phyloP scores from a whole-genome alignment of 768 basidiomycete genomes.

The Paxillus rubicundulus region DNA sequence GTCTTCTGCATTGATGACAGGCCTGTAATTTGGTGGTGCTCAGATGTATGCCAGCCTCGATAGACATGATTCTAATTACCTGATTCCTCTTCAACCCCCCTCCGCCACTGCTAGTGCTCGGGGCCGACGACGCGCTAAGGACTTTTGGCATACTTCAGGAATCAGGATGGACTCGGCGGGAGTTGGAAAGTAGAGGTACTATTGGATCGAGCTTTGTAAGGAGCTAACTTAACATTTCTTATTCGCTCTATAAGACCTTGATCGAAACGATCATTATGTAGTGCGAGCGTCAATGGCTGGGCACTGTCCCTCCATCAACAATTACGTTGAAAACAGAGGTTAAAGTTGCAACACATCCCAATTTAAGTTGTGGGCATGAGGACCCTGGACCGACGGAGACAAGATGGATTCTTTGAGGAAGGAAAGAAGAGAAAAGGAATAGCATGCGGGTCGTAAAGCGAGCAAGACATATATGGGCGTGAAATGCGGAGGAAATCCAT shows the following conservation, averaged over 20 bases:
- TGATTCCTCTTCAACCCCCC: constrained; percentile 24
- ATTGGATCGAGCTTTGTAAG: background rate
- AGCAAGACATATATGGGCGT: constrained; percentile 69
- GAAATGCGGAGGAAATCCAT: constrained; percentile 43
- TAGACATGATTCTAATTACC: constrained; percentile 9
- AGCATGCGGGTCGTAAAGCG: constrained; percentile 63
- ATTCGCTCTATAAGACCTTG: too few relatives aligned
- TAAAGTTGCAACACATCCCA: background rate
- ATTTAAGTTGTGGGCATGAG: constrained; percentile 1
- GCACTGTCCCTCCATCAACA: too few relatives aligned
- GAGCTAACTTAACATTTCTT: too few relatives aligned
- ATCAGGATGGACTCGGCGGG: background rate
- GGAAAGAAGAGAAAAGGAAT: constrained; percentile 28
- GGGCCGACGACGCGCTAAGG: constrained; percentile 8
- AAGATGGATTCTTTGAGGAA: constrained; percentile 38
- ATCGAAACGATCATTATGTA: too few relatives aligned
- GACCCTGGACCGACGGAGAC: constrained; percentile 34
- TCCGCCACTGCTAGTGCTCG: constrained; percentile 1
- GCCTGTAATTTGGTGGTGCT: constrained; percentile 24
- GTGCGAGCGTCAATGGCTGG: too few relatives aligned
- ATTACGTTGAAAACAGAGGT: background rate
- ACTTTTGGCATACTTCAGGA: constrained; percentile 40
- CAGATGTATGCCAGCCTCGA: background rate
- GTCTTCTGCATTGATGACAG: constrained; percentile 62
- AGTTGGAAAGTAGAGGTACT: background rate